Conservation (phyloP, 257 asterid genomes). For the Henckelia pumila region DNA sequence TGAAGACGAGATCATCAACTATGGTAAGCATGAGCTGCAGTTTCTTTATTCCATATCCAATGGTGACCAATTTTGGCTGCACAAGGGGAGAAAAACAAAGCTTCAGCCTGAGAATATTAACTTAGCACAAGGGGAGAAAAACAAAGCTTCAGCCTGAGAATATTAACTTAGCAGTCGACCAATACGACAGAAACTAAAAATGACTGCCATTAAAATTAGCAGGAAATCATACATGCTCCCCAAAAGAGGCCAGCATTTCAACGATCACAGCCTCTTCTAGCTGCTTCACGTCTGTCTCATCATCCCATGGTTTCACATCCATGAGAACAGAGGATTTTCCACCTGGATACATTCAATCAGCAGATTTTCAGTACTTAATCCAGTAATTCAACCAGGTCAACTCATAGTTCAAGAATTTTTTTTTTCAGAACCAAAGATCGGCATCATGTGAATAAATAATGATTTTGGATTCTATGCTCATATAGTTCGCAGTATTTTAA, state of each 20-base stretch:
- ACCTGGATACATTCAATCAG: conserved; percentile 42
- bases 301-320: conserved; percentile 98
- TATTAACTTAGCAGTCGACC: background rate
- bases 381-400: too few species aligned
- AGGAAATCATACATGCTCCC: conserved; percentile 92
- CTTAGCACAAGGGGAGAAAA: conserved; percentile 5
- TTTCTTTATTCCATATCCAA: conserved; percentile 91
- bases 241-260: conserved; percentile 74
- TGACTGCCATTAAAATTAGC: background rate
- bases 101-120: too few species aligned
- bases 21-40: conserved; percentile 81
- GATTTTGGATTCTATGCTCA: background rate
- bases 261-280: conserved; percentile 75
- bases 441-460: background rate
- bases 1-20: conserved; percentile 81
- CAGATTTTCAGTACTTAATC: background rate
- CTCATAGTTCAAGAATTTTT: background rate
- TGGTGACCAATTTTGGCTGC: conserved; percentile 61
- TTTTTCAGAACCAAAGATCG: too few species aligned
- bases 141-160: background rate
- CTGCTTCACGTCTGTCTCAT: conserved; percentile 94
- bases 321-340: conserved; percentile 93
- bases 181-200: background rate
- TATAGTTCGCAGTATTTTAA: background rate
- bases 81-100: too few species aligned